Evolutionary conservation across 768 basidiomycete genomes (phyloP), one percentile per base, ranked within the genome.

Genomic region (Russula sp.): DNA sequence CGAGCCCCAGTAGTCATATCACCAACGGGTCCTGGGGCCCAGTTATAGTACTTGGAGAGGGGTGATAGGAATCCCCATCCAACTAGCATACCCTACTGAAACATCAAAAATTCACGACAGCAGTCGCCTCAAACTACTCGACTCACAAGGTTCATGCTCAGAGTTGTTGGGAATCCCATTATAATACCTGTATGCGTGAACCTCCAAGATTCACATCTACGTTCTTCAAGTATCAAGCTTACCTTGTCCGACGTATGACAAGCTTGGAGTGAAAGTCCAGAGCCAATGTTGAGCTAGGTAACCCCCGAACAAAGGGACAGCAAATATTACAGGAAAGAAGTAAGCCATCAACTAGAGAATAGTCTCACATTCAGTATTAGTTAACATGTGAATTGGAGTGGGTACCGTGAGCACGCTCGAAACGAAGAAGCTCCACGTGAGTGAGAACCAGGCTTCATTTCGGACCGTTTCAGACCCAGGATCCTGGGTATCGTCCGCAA

Each of bases 41-140:
- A 98, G 11, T 90, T 93, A 0, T 76, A 72, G 49, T 80, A 68
- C 69, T 93, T 94, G 7, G 93, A 82, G 7, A 98, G 70, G 6
- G 96, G 96, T 0, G 93, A 93, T n/a, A 98, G 77, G 22, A 98
- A 74, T 5, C 84, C 95, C 96, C 96, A 98, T 9, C 96, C 96
- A 10, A 89, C 85, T n/a, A 98, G 66, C 96, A 97, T 98, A 34
- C 96, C 94, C 90, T 92, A 66, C 20, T 41, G 5, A 11, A 45
- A 42, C 29, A 11, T 61, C 29, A 59, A 55, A 55, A 18, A 51
- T 16, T 32, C n/a, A 29, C 25, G 50, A 66, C 36, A 59, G 14
- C 46, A 7, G 42, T 62, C 29, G 18, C 18, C 18, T 10, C 29
- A 54, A 63, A 41, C 14, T 14, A 18, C n/a, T 14, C 8, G 22